Evolutionary conservation across 257 asterid genomes (phyloP).

Genomic region (Cordia subcordata): DNA sequence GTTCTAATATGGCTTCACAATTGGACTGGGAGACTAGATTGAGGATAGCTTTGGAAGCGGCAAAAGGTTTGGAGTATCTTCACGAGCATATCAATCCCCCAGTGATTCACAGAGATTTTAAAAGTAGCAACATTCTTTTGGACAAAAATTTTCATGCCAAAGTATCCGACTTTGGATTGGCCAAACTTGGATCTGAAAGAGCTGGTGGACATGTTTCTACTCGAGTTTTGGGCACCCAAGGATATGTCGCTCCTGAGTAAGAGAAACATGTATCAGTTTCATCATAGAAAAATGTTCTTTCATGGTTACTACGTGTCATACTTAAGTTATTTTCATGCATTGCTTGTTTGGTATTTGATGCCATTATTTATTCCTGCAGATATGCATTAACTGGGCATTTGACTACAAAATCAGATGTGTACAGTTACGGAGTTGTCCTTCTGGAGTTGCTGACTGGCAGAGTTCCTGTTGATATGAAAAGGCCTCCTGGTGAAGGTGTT

Average conservation of each 20-base stretch:
- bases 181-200: conserved; percentile 82
- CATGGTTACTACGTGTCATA: background rate
- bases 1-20: conserved; percentile 41
- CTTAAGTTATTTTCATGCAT: background rate
- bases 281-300: background rate
- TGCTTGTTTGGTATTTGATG: background rate
- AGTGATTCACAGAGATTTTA: conserved; percentile 82
- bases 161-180: conserved; percentile 88
- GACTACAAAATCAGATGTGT: conserved; percentile 91
- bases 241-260: conserved; percentile 97
- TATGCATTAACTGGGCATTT: conserved; percentile 89
- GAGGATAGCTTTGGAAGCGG: conserved; percentile 88
- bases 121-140: conserved; percentile 88
- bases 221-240: conserved; percentile 91
- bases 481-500: conserved; percentile 80
- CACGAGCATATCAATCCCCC: conserved; percentile 85
- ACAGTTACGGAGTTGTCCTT: conserved; percentile 90
- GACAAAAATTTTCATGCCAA: conserved; percentile 78
- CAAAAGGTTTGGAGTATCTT: conserved; percentile 87
- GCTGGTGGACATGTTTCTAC: conserved; percentile 94
- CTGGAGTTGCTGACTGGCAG: conserved; percentile 84
- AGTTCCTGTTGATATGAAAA: conserved; percentile 91
- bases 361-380: conserved; percentile 28
- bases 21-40: conserved; percentile 82
- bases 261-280: conserved; percentile 11